Evolutionary conservation across 805 yeast genomes (phyloP).

Genomic region (Wickerhamomyces sydowiorum): DNA sequence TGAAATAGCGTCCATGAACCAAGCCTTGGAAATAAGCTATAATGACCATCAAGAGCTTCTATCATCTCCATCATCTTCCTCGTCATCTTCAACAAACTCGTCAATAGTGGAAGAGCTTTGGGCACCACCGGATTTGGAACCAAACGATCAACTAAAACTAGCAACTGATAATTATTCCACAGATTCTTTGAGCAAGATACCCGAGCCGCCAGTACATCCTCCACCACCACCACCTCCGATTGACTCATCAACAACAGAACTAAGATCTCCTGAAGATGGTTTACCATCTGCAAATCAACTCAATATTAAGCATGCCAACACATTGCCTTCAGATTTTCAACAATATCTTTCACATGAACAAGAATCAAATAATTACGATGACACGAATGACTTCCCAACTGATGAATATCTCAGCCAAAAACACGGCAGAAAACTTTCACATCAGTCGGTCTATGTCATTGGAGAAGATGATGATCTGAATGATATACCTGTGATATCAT

Average conservation of each 20-base stretch:
- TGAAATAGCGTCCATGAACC: constrained; percentile 4
- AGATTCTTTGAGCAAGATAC: constrained; percentile 6
- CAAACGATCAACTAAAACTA: constrained; percentile 32
- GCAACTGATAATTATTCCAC: constrained; percentile 19
- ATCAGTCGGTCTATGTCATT: constrained; percentile 33
- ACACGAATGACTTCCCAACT: not conserved
- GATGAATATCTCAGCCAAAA: constrained; percentile 5
- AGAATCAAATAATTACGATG: not conserved
- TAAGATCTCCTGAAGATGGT: not conserved
- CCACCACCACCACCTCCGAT: constrained; percentile 11
- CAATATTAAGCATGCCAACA: constrained; percentile 1
- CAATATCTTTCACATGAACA: too few species aligned
- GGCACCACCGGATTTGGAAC: constrained; percentile 33
- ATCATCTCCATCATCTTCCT: constrained; percentile 1
- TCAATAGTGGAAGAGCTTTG: constrained; percentile 25
- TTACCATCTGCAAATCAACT: not conserved
- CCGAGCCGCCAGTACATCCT: constrained; percentile 7
- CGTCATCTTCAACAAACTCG: constrained; percentile 9
- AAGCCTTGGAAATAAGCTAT: not conserved
- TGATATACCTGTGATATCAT: constrained; percentile 43
- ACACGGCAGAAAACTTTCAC: constrained; percentile 30
- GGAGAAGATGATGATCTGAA: constrained; percentile 20
- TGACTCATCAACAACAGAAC: too few species aligned
- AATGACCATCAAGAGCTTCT: not conserved
- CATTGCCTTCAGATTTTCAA: constrained; percentile 1